Evolutionary conservation across 495 filamentous ascomycete species (phyloP).

Genomic region (Penicilliopsis zonata): DNA sequence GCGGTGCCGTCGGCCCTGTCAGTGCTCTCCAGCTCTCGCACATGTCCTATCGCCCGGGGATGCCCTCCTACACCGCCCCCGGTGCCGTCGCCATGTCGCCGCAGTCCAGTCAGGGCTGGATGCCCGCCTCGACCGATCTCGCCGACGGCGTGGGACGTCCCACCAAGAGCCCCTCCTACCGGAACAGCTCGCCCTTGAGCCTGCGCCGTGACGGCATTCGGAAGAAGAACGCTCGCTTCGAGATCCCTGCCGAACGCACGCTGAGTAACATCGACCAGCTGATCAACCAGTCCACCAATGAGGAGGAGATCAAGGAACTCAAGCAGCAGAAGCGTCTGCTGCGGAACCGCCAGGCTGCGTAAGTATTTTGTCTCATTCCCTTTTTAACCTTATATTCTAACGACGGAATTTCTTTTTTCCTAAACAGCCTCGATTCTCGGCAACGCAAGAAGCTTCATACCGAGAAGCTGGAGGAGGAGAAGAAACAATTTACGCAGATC

Average conservation of each 20-base stretch:
- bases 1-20: conserved; percentile 38
- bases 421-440: conserved; percentile 87
- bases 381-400: too few relatives aligned
- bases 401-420: too few relatives aligned
- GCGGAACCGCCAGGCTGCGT: conserved; percentile 94
- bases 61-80: conserved; percentile 27
- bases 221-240: conserved; percentile 99
- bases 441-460: conserved; percentile 99
- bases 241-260: conserved; percentile 89
- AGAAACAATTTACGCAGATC: conserved; percentile 70
- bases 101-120: conserved; percentile 52
- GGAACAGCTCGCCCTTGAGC: conserved; percentile 66
- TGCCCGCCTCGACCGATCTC: conserved; percentile 42
- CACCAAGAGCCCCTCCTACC: conserved; percentile 67
- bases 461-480: conserved; percentile 91
- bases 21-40: conserved; percentile 31
- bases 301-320: conserved; percentile 92
- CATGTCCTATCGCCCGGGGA: conserved; percentile 30
- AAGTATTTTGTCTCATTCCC: too few relatives aligned
- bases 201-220: conserved; percentile 81
- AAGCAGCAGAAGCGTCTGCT: conserved; percentile 97
- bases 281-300: conserved; percentile 78
- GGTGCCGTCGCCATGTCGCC: conserved; percentile 45
- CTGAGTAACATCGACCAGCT: conserved; percentile 90
- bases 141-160: conserved; percentile 49